phyloP scores from a whole-genome alignment of 768 basidiomycete species.

The Fibroporia radiculosa region DNA sequence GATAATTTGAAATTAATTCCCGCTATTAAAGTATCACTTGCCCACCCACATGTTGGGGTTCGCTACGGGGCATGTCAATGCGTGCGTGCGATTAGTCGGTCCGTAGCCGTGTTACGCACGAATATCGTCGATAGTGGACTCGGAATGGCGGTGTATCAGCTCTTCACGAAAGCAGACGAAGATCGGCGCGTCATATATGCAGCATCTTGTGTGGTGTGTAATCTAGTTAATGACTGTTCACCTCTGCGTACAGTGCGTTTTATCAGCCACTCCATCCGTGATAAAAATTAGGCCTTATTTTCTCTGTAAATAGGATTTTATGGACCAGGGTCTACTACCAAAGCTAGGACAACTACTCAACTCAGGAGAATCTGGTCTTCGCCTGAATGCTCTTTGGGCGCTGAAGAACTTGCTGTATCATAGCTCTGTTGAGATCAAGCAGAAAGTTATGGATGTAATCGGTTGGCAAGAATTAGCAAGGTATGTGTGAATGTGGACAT shows the following conservation, averaged over 20 bases:
- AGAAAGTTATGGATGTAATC: slow-evolving; percentile 56
- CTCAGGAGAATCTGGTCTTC: slow-evolving; percentile 46
- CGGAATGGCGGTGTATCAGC: slow-evolving; percentile 59
- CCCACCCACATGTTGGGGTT: slow-evolving; percentile 62
- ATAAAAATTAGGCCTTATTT: not conserved
- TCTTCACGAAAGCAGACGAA: slow-evolving; percentile 49
- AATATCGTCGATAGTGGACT: slow-evolving; percentile 79
- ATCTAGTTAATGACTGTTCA: slow-evolving; percentile 82
- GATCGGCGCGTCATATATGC: slow-evolving; percentile 66
- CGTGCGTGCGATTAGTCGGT: slow-evolving; percentile 70
- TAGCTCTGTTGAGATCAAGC: slow-evolving; percentile 51
- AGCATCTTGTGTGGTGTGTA: slow-evolving; percentile 71
- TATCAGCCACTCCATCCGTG: not conserved
- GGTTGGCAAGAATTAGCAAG: slow-evolving; percentile 54
- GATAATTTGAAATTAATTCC: slow-evolving; percentile 51
- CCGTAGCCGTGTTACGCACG: slow-evolving; percentile 74
- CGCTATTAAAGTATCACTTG: slow-evolving; percentile 44
- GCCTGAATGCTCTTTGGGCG: slow-evolving; percentile 76
- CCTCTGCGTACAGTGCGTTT: slow-evolving; percentile 61
- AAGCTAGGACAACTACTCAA: slow-evolving; percentile 54
- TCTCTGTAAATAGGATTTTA: slow-evolving; percentile 38
- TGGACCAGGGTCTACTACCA: slow-evolving; percentile 61
- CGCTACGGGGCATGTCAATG: slow-evolving; percentile 86
- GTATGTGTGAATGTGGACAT: slow-evolving; percentile 37
- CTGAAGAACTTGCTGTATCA: slow-evolving; percentile 77